Percentiles rank a stretch among this genome's conserved stretches.
phyloP scores from a whole-genome alignment of 495 filamentous ascomycete genomes.

The Aspergillus leporis region DNA sequence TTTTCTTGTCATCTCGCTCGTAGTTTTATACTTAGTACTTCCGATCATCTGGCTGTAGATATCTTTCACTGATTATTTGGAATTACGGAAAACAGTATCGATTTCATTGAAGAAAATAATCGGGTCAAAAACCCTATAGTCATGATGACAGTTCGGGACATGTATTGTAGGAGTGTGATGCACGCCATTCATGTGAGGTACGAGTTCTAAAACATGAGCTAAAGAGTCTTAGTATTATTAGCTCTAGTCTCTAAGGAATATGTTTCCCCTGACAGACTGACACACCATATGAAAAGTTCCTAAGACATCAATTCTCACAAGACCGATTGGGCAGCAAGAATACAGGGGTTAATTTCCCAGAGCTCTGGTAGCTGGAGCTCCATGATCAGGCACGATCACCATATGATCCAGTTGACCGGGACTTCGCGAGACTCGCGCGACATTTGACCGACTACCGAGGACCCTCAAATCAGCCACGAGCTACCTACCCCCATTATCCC shows the following conservation, averaged over 20 bases:
- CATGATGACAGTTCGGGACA: no score
- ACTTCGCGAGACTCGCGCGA: neutral
- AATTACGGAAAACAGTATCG: neutral
- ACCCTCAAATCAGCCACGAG: neutral
- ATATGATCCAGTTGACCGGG: neutral
- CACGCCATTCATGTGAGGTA: neutral
- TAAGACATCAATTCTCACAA: neutral
- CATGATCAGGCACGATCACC: neutral
- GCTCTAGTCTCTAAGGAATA: neutral
- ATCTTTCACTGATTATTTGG: neutral
- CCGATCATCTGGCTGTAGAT: neutral
- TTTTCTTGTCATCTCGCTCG: neutral
- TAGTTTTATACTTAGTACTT: neutral
- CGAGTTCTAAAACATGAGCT: neutral
- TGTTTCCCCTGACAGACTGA: neutral
- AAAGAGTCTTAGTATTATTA: neutral
- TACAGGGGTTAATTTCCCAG: neutral
- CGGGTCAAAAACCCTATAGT: no score
- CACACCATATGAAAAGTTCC: neutral
- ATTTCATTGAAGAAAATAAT: neutral
- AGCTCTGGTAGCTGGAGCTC: constrained; percentile 3
- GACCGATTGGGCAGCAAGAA: neutral
- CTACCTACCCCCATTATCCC: neutral
- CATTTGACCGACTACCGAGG: constrained; percentile 1
- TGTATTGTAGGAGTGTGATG: neutral